Conservation (phyloP, 2,329 filamentous ascomycete genomes). For the Trichophaea hybrida region DNA sequence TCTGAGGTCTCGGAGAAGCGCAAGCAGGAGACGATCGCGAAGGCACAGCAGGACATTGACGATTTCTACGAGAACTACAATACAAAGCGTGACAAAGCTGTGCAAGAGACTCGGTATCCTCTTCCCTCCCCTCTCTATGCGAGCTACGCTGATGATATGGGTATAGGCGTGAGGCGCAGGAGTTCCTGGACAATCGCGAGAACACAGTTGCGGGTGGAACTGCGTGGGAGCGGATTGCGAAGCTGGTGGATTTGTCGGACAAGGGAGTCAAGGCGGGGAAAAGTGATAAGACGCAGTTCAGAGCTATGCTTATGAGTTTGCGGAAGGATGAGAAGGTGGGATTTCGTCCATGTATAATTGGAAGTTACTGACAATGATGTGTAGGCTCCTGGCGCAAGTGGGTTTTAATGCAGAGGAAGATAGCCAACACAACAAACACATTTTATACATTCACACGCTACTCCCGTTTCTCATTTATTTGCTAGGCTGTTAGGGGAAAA, state of each 20-base stretch:
- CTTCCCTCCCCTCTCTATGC: not conserved
- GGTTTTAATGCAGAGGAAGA: constrained; percentile 36
- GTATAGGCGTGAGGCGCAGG: constrained; percentile 64
- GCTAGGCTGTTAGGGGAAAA: not conserved
- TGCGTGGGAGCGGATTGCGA: constrained; percentile 96
- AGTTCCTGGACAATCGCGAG: constrained; percentile 69
- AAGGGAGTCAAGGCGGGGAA: constrained; percentile 75
- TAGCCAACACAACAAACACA: not conserved
- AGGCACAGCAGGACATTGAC: constrained; percentile 87
- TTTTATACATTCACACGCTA: not conserved
- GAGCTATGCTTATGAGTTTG: constrained; percentile 72
- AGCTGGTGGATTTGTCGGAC: constrained; percentile 91
- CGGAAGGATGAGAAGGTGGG: constrained; percentile 71
- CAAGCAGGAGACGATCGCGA: constrained; percentile 72
- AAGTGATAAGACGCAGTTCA: constrained; percentile 90
- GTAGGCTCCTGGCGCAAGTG: constrained; percentile 47
- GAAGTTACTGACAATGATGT: constrained; percentile 4
- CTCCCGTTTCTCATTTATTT: too few species aligned
- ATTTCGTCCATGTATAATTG: constrained; percentile 26
- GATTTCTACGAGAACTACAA: constrained; percentile 99
- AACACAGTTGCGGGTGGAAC: constrained; percentile 90
- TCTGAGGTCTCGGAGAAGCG: constrained; percentile 69
- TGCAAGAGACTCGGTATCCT: constrained; percentile 53
- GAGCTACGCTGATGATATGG: not conserved
- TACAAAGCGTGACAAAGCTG: constrained; percentile 87